phyloP scores from a whole-genome alignment of 192 early-diverging fungal genomes.

The Coemansia sp. region DNA sequence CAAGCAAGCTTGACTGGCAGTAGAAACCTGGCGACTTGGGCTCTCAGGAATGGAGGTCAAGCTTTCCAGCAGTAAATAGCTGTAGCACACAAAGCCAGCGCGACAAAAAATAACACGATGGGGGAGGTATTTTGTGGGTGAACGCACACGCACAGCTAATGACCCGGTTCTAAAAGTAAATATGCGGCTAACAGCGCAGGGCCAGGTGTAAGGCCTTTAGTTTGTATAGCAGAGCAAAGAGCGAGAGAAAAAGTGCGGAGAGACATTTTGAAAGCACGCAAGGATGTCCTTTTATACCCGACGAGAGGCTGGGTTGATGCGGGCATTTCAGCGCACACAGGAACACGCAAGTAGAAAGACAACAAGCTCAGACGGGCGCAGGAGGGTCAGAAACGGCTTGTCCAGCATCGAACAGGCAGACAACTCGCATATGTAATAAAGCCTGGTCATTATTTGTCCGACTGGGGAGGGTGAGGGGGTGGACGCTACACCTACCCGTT shows the following conservation, averaged over 20 bases:
- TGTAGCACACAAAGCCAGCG: slow-evolving; percentile 1
- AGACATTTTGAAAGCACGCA: not conserved
- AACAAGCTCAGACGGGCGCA: slow-evolving; percentile 17
- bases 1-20: slow-evolving; percentile 12
- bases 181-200: not conserved
- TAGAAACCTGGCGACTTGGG: not conserved
- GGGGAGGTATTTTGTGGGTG: not conserved
- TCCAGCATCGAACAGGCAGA: slow-evolving; percentile 17
- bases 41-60: slow-evolving; percentile 17
- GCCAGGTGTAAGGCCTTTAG: not conserved
- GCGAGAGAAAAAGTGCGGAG: not conserved
- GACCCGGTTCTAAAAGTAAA: not conserved
- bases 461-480: slow-evolving; percentile 4
- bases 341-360: slow-evolving; percentile 3
- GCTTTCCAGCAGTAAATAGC: slow-evolving; percentile 7
- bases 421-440: slow-evolving; percentile 15
- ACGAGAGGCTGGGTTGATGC: slow-evolving; percentile 2
- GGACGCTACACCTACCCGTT: not conserved
- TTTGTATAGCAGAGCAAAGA: slow-evolving; percentile 3
- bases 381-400: slow-evolving; percentile 14
- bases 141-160: not conserved
- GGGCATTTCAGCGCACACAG: slow-evolving; percentile 12
- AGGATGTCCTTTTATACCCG: slow-evolving; percentile 11
- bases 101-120: not conserved
- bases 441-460: slow-evolving; percentile 8